Evolutionary conservation across 2,329 filamentous ascomycete species (phyloP).

Genomic region (Leptographium wingfieldii): DNA sequence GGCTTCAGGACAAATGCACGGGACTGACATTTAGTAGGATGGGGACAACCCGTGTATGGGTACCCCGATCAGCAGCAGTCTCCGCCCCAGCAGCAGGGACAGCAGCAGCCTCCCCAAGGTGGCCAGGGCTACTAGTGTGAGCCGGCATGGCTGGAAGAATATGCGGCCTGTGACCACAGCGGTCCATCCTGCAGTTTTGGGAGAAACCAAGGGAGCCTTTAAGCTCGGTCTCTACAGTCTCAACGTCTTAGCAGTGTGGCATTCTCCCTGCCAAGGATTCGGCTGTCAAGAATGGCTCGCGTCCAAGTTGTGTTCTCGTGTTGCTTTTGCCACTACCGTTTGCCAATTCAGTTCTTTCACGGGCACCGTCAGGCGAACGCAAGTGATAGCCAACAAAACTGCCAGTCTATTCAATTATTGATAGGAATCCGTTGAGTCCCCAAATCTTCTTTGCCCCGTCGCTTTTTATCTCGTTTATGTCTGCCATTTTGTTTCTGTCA

Average conservation of each 20-base stretch:
- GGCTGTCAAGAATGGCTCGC: neutral
- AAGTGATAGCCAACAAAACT: neutral
- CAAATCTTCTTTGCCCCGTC: neutral
- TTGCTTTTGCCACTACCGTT: neutral
- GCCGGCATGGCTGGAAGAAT: neutral
- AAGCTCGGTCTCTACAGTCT: neutral
- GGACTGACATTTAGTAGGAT: slow-evolving; percentile 17
- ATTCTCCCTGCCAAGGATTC: neutral
- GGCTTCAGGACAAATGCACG: neutral
- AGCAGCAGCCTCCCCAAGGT: slow-evolving; percentile 24
- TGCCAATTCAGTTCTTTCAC: neutral
- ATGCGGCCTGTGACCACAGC: neutral
- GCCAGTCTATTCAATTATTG: neutral
- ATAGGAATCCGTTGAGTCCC: neutral
- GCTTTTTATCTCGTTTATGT: neutral
- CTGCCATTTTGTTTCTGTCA: neutral
- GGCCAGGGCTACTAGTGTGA: slow-evolving; percentile 14
- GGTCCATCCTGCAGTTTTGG: neutral
- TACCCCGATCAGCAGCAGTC: slow-evolving; percentile 30
- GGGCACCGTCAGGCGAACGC: neutral
- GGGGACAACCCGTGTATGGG: slow-evolving; percentile 23
- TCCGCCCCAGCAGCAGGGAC: slow-evolving; percentile 25
- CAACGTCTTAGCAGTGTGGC: neutral
- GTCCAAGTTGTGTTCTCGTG: neutral
- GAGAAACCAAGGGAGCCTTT: neutral